Conservation (phyloP, 2,329 filamentous ascomycete species). For the Fusarium caatingaense region DNA sequence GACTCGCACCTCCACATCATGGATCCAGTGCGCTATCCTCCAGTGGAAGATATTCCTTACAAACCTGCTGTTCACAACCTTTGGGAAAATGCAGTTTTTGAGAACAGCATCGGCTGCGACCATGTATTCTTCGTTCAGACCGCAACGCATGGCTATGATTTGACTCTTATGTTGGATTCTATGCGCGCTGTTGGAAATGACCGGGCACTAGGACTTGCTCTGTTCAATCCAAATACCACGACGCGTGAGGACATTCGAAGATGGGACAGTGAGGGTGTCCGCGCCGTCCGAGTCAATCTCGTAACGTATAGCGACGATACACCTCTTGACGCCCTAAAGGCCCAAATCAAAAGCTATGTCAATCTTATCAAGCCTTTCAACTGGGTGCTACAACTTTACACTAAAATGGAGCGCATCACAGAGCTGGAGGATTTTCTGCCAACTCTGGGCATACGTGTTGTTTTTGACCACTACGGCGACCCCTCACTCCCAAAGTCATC, state of each 20-base stretch:
- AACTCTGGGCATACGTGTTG: not conserved
- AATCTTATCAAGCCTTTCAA: not conserved
- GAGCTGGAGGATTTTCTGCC: not conserved
- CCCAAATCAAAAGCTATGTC: not conserved
- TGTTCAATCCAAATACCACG: not conserved
- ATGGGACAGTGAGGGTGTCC: not conserved
- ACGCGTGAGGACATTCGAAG: not conserved
- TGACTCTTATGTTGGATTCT: not conserved
- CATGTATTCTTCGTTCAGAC: slow-evolving; percentile 2
- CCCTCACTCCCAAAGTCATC: not conserved
- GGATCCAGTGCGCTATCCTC: not conserved
- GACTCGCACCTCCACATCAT: slow-evolving; percentile 9
- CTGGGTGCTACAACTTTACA: not conserved
- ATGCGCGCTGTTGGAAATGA: slow-evolving; percentile 1
- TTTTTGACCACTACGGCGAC: slow-evolving; percentile 3
- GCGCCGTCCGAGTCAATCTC: not conserved
- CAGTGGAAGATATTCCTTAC: not conserved
- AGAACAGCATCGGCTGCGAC: not conserved
- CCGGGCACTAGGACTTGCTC: not conserved
- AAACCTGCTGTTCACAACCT: not conserved
- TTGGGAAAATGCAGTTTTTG: not conserved
- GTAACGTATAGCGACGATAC: not conserved
- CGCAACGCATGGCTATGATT: not conserved
- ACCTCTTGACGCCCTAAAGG: not conserved
- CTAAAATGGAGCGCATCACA: not conserved